Conservation (phyloP, 768 basidiomycete species). For the Panellus pusillus region DNA sequence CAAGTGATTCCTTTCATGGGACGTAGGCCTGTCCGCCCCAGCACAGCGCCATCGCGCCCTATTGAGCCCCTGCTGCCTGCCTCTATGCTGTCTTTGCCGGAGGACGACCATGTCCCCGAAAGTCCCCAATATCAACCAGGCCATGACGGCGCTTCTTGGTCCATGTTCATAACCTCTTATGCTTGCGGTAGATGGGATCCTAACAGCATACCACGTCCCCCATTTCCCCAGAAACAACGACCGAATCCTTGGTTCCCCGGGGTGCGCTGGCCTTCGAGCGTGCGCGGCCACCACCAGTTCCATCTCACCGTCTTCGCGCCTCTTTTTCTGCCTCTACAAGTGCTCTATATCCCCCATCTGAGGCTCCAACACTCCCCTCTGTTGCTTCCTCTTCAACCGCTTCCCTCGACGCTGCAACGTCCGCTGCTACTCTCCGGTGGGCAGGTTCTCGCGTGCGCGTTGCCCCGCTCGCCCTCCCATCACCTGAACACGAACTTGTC, state of each 20-base stretch:
- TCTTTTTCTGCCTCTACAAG: constrained; percentile 29
- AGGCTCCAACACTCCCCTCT: constrained; percentile 5
- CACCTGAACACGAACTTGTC: constrained; percentile 87
- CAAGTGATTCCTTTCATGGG: too few species aligned
- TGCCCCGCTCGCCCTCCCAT: constrained; percentile 83
- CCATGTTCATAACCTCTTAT: constrained; percentile 75
- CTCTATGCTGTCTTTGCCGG: constrained; percentile 6
- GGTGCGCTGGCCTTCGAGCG: constrained; percentile 26
- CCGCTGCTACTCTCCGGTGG: constrained; percentile 82
- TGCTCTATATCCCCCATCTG: constrained; percentile 19
- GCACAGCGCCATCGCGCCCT: constrained; percentile 2
- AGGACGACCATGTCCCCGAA: constrained; percentile 1
- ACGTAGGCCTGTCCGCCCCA: background rate
- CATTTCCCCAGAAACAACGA: constrained; percentile 25
- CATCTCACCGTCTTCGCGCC: constrained; percentile 16
- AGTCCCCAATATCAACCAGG: background rate
- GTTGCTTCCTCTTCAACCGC: constrained; percentile 1
- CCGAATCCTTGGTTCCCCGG: constrained; percentile 24
- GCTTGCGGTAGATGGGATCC: constrained; percentile 81
- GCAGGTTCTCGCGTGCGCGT: constrained; percentile 84
- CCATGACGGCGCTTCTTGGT: constrained; percentile 52
- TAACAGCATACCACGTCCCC: constrained; percentile 62
- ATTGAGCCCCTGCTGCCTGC: background rate
- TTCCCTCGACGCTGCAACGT: constrained; percentile 54
- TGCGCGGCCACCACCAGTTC: constrained; percentile 1